phyloP scores from a whole-genome alignment of 257 asterid genomes.

The Fraxinus cuspidata region DNA sequence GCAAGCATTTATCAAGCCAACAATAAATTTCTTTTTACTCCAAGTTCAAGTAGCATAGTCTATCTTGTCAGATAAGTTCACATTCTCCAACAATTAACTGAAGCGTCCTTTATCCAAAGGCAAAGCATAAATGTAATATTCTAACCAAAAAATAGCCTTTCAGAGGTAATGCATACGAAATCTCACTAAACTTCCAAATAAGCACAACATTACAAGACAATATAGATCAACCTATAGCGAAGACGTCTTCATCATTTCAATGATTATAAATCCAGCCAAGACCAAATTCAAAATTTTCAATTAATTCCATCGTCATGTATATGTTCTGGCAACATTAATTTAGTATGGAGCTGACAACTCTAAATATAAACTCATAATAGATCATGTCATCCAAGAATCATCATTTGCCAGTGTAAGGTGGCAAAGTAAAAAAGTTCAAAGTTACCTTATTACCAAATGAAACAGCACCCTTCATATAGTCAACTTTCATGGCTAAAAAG shows the following conservation, averaged over 20 bases:
- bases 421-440: background rate
- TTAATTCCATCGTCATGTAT: background rate
- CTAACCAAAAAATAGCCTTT: background rate
- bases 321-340: background rate
- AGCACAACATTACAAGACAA: background rate
- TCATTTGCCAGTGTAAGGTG: background rate
- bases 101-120: background rate
- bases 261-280: background rate
- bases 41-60: background rate
- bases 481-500: constrained; percentile 73
- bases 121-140: background rate
- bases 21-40: background rate
- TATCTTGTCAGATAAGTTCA: background rate
- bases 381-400: background rate
- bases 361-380: background rate
- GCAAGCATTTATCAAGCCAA: background rate
- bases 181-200: background rate
- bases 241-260: background rate
- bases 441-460: constrained; percentile 79
- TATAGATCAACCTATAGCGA: background rate
- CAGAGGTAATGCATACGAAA: background rate
- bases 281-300: background rate
- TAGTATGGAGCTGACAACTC: background rate
- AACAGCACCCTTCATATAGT: constrained; percentile 73
- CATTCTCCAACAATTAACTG: background rate